phyloP scores from a whole-genome alignment of 805 yeast genomes.

The Candida verbasci region DNA sequence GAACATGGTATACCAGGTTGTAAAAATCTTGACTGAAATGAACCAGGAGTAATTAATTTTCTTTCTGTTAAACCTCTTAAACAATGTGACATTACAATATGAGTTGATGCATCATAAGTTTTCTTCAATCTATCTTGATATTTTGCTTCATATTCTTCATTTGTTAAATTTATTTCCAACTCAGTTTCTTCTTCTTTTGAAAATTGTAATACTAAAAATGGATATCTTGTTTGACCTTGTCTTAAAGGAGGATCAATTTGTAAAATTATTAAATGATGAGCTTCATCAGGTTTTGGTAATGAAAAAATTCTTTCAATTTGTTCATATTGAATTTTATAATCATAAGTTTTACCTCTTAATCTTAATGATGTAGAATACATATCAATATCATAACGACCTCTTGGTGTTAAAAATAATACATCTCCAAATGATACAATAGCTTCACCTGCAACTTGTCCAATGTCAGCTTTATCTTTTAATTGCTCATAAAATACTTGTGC shows the following conservation, averaged over 20 bases:
- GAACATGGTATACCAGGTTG: conserved; percentile 91
- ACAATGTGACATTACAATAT: conserved; percentile 81
- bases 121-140: conserved; percentile 73
- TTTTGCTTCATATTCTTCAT: conserved; percentile 70
- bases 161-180: conserved; percentile 80
- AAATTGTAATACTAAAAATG: conserved; percentile 87
- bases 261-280: conserved; percentile 79
- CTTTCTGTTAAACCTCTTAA: conserved; percentile 87
- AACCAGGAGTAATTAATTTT: conserved; percentile 79
- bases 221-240: conserved; percentile 97
- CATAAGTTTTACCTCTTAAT: conserved; percentile 95
- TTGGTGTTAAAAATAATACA: conserved; percentile 88
- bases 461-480: conserved; percentile 86
- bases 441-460: conserved; percentile 92
- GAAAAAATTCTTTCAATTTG: conserved; percentile 89
- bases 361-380: conserved; percentile 85
- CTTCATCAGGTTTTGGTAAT: conserved; percentile 90
- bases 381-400: conserved; percentile 98
- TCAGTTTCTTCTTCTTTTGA: conserved; percentile 87
- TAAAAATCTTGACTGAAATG: conserved; percentile 67
- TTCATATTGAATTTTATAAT: conserved; percentile 87
- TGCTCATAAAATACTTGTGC: conserved; percentile 88
- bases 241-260: conserved; percentile 96
- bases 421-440: conserved; percentile 92
- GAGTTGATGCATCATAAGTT: conserved; percentile 79